phyloP scores from a whole-genome alignment of 1,284 basidiomycete species.

The Singerocomus rubriflavus region DNA sequence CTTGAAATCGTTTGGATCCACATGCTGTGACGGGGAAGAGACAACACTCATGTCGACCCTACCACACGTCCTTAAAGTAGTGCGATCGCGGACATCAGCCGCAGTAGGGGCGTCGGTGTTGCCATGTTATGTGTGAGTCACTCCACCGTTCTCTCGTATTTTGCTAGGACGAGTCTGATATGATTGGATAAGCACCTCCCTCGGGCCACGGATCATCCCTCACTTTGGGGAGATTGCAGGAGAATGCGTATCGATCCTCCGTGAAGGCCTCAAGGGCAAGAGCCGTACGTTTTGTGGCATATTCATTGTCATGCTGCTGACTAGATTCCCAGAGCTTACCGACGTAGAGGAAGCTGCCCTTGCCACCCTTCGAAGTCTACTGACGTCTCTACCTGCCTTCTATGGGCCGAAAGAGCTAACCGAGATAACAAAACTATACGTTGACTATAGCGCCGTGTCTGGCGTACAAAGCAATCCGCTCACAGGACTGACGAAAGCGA shows the following conservation, averaged over 20 bases:
- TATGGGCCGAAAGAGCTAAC: constrained; percentile 63
- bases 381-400: constrained; percentile 66
- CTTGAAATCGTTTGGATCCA: constrained; percentile 55
- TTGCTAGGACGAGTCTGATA: constrained; percentile 11
- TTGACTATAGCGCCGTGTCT: constrained; percentile 42
- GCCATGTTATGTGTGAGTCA: constrained; percentile 56
- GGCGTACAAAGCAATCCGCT: constrained; percentile 28
- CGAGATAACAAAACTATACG: constrained; percentile 53
- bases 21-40: constrained; percentile 67
- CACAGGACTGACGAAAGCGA: constrained; percentile 46
- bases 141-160: not conserved
- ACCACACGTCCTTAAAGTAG: constrained; percentile 52
- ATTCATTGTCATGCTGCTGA: constrained; percentile 1
- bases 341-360: constrained; percentile 40
- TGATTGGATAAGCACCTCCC: constrained; percentile 49
- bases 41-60: constrained; percentile 54
- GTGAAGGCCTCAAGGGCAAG: constrained; percentile 39
- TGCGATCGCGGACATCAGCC: constrained; percentile 39
- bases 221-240: constrained; percentile 72
- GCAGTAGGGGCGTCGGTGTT: constrained; percentile 52
- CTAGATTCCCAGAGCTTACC: constrained; percentile 12
- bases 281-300: constrained; percentile 17
- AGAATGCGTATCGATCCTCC: constrained; percentile 51
- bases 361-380: constrained; percentile 51
- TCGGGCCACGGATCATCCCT: constrained; percentile 87